Base-by-base conservation (phyloP, 306 rosid genomes). In the Dicorynia guianensis region DNA sequence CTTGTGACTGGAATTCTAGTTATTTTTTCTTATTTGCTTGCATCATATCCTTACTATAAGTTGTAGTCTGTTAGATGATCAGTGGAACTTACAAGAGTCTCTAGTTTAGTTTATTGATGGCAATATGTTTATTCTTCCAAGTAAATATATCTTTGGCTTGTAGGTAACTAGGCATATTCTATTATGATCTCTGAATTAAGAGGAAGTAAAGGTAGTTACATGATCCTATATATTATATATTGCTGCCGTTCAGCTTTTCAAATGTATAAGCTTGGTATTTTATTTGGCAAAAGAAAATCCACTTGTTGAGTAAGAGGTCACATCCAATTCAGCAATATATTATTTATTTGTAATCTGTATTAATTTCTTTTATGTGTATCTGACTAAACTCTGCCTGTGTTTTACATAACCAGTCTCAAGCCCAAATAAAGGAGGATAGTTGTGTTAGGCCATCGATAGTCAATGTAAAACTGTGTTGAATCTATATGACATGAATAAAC, bases 161-260 rank as follows among this genome's bases (percentile, higher is more conserved):
- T 95, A 95, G 98, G 98, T 95, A 87, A 79, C 97, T 89, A 90
- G 99, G 76, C 90, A 96, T 96, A 87, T 95, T 86, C 97, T 94
- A 88, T 80, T 86, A 90, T 90, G 99, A 90, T 95, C 98, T 90
- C 99, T 96, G 99, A 96, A 92, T 87, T 90, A 92, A 85, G 98
- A 93, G 89, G 99, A 92, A 82, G 87, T 92, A 86, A 92, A 96
- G 99, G 99, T 96, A 96, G 98, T 86, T 92, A 87, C 99, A 88
- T 69, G 85, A 90, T 82, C 98, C 93, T 87, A 83, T 82, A 83
- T 82, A 82, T 83, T 85, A 89, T 78, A n/a, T n/a, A 86, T 87
- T 87, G 85, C 74, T 86, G 49, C 88, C 79, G 78, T 76, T 79
- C 47, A 48, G 69, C 70, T 75, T 70, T 78, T 69, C 63, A 81